Evolutionary conservation across 305 asterid species (phyloP), one percentile per base, ranked within the genome.

Genomic region (Andrographis paniculata): DNA sequence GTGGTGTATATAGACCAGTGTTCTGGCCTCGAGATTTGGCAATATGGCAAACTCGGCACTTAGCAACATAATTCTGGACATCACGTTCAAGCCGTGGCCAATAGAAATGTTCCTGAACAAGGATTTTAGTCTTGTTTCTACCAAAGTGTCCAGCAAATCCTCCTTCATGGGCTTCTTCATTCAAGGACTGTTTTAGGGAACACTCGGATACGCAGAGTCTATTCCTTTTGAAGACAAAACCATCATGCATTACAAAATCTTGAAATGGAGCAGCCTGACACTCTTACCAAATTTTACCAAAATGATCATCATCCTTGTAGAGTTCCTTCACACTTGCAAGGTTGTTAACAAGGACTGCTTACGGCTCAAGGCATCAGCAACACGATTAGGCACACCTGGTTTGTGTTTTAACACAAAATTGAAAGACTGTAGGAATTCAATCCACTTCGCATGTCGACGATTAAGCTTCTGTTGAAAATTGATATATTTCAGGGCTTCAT

Each of bases 361-460:
- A 4, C 44, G 49, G 7, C 68, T 69, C 0, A 64, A 14, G 1
- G 68, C 49, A 48, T 64, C 60, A 0, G 39, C 57, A 6, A 56
- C 60, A 10, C 22, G 39, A 27, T 56, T 56, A 1, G 5, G 14
- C 6, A 46, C 38, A 12, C 72, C 44, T 1, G 39, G 23, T 7
- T 56, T 45, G 30, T 63, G 46, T 23, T 50, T 50, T 13, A 54
- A 27, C 5, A 16, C 36, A 17, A 62, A 55, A 9, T 24, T 41
- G 30, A 31, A 41, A 0, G 45, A 11, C 35, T 62, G 53, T 6
- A 62, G 24, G 23, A 48, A 54, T 21, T 30, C 45, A 16, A 46
- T 31, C 66, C 59, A 59, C 5, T 21, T 23, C 4, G 40, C 52
- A 46, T 61, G 51, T 6, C 43, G 48, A 36, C 14, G 7, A 11